Evolutionary conservation across 2,329 filamentous ascomycete species (phyloP).

Genomic region (Trichoderma gracile): DNA sequence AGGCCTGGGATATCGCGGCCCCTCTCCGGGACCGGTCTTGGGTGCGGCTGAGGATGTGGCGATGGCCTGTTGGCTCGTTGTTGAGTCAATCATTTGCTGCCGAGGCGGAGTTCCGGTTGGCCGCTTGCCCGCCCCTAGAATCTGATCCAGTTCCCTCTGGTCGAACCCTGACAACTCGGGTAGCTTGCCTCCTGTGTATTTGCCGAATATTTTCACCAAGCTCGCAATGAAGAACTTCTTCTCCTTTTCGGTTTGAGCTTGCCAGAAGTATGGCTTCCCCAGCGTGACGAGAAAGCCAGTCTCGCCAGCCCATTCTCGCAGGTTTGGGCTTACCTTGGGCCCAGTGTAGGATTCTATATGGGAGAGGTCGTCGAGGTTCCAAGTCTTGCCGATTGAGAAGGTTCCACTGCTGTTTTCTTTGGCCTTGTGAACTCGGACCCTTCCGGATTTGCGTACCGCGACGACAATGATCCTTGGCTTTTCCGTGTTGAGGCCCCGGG

Average conservation of each 20-base stretch:
- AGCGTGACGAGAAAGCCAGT: slow-evolving; percentile 86
- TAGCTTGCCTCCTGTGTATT: slow-evolving; percentile 85
- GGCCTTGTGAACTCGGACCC: slow-evolving; percentile 94
- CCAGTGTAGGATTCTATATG: slow-evolving; percentile 80
- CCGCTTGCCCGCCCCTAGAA: slow-evolving; percentile 61
- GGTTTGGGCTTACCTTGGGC: slow-evolving; percentile 55
- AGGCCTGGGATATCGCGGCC: slow-evolving; percentile 34
- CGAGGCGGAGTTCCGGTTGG: slow-evolving; percentile 34
- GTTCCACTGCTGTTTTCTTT: slow-evolving; percentile 91
- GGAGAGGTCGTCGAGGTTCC: slow-evolving; percentile 88
- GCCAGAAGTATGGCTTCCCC: slow-evolving; percentile 96
- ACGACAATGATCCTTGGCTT: slow-evolving; percentile 92
- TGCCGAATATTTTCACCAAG: slow-evolving; percentile 92
- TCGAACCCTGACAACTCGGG: slow-evolving; percentile 85
- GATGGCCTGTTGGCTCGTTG: slow-evolving; percentile 29
- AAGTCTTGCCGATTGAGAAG: slow-evolving; percentile 98
- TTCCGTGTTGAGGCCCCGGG: slow-evolving; percentile 68
- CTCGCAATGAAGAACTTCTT: slow-evolving; percentile 99
- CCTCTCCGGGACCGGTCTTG: slow-evolving; percentile 32
- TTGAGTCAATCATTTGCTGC: slow-evolving; percentile 35
- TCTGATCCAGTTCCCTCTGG: slow-evolving; percentile 71
- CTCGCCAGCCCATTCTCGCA: slow-evolving; percentile 76
- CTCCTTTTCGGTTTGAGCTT: slow-evolving; percentile 89
- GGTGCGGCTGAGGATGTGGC: slow-evolving; percentile 24
- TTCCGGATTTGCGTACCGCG: slow-evolving; percentile 85